phyloP scores from a whole-genome alignment of 1,284 basidiomycete genomes.

The Takashimella koratensis region DNA sequence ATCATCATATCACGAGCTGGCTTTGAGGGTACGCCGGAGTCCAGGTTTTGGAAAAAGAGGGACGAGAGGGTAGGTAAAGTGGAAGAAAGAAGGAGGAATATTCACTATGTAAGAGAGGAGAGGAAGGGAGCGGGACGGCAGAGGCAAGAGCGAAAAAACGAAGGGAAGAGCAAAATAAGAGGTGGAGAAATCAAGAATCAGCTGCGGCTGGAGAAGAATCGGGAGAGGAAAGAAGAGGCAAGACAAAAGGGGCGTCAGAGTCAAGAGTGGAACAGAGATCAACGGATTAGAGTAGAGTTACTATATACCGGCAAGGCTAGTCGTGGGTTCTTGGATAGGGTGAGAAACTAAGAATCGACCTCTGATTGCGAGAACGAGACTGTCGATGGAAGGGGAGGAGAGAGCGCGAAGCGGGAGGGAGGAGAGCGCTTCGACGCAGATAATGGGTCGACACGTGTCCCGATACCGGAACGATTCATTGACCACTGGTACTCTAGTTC shows the following conservation, averaged over 20 bases:
- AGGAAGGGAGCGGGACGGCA: neutral
- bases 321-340: no score
- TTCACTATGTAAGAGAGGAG: no score
- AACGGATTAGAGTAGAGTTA: no score
- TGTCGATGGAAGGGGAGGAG: neutral
- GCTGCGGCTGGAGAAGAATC: neutral
- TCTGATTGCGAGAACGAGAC: neutral
- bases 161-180: neutral
- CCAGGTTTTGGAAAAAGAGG: neutral
- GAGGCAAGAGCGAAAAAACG: neutral
- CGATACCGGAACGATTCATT: neutral
- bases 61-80: neutral
- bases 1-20: neutral
- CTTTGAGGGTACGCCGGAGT: no score
- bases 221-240: neutral
- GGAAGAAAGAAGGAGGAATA: neutral
- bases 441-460: no score
- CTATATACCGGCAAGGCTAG: no score
- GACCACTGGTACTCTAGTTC: slow-evolving; percentile 9
- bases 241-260: neutral
- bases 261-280: neutral
- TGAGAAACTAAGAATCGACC: neutral
- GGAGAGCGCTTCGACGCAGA: neutral
- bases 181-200: neutral
- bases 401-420: neutral